These are phyloP conservation scores for Mycena vulgaris DNA, from an alignment of 768 basidiomycete species.

Conservation along the genomic window DNA sequence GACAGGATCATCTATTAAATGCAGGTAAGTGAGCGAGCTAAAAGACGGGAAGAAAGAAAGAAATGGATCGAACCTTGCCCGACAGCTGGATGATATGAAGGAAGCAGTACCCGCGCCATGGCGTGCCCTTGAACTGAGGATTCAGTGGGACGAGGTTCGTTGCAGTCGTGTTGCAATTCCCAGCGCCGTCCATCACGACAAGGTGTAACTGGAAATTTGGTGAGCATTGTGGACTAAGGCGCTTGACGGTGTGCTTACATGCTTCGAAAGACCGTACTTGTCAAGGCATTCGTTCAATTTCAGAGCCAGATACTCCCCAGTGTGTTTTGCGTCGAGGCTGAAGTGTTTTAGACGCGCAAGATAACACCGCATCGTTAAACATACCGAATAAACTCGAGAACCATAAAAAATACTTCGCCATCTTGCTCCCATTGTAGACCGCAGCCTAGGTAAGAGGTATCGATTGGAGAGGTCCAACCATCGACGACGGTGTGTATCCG, in stretches of 20 bases:
- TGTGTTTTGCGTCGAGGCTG: constrained; percentile 33
- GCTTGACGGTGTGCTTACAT: not conserved
- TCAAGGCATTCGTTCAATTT: not conserved
- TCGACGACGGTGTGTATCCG: constrained; percentile 39
- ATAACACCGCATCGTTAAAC: too few species aligned
- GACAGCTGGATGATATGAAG: constrained; percentile 3
- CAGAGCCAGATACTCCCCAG: constrained; percentile 33
- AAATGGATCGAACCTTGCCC: not conserved
- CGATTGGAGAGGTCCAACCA: constrained; percentile 41
- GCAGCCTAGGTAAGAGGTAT: constrained; percentile 35
- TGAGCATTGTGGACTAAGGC: not conserved
- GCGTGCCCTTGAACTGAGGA: constrained; percentile 2
- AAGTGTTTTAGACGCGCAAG: not conserved
- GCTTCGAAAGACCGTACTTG: constrained; percentile 24
- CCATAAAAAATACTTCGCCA: too few species aligned
- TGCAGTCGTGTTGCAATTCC: constrained; percentile 4
- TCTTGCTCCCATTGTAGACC: constrained; percentile 36
- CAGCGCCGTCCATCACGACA: not conserved
- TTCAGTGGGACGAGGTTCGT: not conserved
- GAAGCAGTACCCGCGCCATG: constrained; percentile 1
- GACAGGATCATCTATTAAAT: not conserved
- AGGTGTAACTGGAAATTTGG: not conserved
- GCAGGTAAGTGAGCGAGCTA: not conserved
- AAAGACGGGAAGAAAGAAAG: not conserved
- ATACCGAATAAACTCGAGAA: too few species aligned